Evolutionary conservation across 441 rosid genomes (phyloP).

Genomic region (Arabidopsis lyrata): DNA sequence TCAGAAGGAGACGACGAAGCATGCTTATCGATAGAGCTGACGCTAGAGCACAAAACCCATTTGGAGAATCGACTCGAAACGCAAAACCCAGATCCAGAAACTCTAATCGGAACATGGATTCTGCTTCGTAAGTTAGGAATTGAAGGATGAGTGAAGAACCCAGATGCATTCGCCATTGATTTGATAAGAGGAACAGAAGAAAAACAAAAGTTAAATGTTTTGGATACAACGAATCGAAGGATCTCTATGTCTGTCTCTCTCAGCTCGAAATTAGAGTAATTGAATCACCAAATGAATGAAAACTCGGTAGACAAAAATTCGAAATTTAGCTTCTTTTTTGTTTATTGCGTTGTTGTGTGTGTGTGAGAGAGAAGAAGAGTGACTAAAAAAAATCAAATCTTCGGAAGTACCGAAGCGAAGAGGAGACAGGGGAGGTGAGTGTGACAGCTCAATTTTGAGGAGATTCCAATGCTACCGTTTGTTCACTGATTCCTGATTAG

Average conservation of each 20-base stretch:
- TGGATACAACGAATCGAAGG: slow-evolving; percentile 31
- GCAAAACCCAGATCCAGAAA: slow-evolving; percentile 74
- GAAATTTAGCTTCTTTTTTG: not conserved
- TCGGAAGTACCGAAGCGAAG: slow-evolving; percentile 52
- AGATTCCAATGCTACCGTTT: slow-evolving; percentile 54
- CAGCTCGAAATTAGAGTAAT: slow-evolving; percentile 13
- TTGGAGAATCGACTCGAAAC: slow-evolving; percentile 47
- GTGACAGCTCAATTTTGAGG: slow-evolving; percentile 51
- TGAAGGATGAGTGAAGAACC: slow-evolving; percentile 64
- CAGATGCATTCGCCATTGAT: slow-evolving; percentile 88
- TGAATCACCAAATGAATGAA: slow-evolving; percentile 11
- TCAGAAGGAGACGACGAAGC: slow-evolving; percentile 61
- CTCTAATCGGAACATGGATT: slow-evolving; percentile 53
- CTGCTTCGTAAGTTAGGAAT: slow-evolving; percentile 56
- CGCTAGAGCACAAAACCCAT: slow-evolving; percentile 65
- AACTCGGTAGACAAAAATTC: slow-evolving; percentile 6
- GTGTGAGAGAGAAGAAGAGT: slow-evolving; percentile 12
- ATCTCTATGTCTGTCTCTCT: slow-evolving; percentile 35
- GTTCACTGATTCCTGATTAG: not conserved
- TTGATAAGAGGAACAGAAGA: slow-evolving; percentile 12
- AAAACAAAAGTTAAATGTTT: not conserved
- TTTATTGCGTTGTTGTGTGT: not conserved
- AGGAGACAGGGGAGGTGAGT: slow-evolving; percentile 43
- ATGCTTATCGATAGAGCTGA: slow-evolving; percentile 50
- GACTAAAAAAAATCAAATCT: slow-evolving; percentile 38